Evolutionary conservation across 352 stramenopile genomes (phyloP).

Genomic region (Globisporangium yorkense): DNA sequence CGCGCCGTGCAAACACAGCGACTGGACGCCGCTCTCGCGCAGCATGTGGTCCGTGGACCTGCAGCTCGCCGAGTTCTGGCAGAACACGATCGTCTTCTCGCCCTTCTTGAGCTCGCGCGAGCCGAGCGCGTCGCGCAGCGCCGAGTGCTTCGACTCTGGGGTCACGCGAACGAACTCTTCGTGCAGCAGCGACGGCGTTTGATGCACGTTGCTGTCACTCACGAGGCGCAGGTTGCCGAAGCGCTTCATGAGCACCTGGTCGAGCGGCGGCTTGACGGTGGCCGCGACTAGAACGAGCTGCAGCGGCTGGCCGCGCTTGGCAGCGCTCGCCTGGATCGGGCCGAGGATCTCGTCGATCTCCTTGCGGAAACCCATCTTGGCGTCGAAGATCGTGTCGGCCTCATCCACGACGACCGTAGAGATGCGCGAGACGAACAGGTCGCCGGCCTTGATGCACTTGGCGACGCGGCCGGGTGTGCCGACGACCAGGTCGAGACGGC

Average conservation of each 20-base stretch:
- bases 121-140: constrained; percentile 49
- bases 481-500: constrained; percentile 63
- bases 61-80: constrained; percentile 62
- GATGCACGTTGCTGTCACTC: constrained; percentile 63
- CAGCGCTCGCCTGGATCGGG: constrained; percentile 56
- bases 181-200: constrained; percentile 46
- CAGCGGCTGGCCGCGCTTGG: constrained; percentile 44
- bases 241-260: constrained; percentile 65
- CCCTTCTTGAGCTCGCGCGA: constrained; percentile 24
- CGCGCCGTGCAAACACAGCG: constrained; percentile 68
- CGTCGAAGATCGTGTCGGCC: constrained; percentile 75
- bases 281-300: constrained; percentile 72
- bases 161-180: constrained; percentile 67
- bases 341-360: constrained; percentile 68
- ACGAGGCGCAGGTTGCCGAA: constrained; percentile 60
- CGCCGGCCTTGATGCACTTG: constrained; percentile 61
- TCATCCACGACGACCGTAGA: constrained; percentile 71
- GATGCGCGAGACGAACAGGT: constrained; percentile 77
- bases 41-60: constrained; percentile 82
- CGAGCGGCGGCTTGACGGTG: constrained; percentile 60
- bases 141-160: constrained; percentile 62
- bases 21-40: constrained; percentile 59
- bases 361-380: constrained; percentile 76
- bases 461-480: constrained; percentile 67
- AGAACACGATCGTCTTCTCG: constrained; percentile 75